Evolutionary conservation across 2,329 filamentous ascomycete genomes (phyloP), one percentile per base, ranked within the genome.

Genomic region (Didymella sp.): DNA sequence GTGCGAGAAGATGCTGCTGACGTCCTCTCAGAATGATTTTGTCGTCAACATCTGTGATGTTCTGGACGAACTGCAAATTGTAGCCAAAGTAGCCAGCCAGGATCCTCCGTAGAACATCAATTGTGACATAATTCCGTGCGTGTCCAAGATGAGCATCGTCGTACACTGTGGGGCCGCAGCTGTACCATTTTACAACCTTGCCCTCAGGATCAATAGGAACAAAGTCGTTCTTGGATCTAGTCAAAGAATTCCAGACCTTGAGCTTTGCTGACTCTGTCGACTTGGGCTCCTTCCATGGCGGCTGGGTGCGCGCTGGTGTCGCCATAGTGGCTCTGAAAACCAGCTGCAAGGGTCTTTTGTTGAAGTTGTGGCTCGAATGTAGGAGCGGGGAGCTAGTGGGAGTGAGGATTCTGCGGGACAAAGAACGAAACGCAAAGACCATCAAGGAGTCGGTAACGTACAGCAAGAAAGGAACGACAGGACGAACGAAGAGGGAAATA

Each of bases 121-220:
- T 94, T 46, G 89, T 91, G 61, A 96, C 90, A 84, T 96, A 96
- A 79, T 96, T 96, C 66, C 91, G 84, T 27, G 91, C 92, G 77
- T 96, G 92, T 27, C 91, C 89, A 59, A 94, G 77, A 80, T 94
- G 91, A 60, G 88, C 85, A 78, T 92, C 89, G 74, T 93, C 90
- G 74, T 93, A 93, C 38, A 90, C 89, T 1, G 92, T 96, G 56
- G 92, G 92, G 17, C 92, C 92, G 79, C 92, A 96, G 65, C 89
- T 89, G 76, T 96, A 96, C 91, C 92, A 96, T 5, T 86, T 87
- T 25, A 96, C 85, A 72, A 89, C 88, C 68, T 81, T 84, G 30
- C 83, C 84, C 24, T 86, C 84, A 8, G 83, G 80, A 71, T 93
- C 87, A 44, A 90, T 83, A 13, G 91, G 90, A 40, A 88, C 79